phyloP scores from a whole-genome alignment of 2,329 filamentous ascomycete genomes.

The Ascocoryne sarcoides region DNA sequence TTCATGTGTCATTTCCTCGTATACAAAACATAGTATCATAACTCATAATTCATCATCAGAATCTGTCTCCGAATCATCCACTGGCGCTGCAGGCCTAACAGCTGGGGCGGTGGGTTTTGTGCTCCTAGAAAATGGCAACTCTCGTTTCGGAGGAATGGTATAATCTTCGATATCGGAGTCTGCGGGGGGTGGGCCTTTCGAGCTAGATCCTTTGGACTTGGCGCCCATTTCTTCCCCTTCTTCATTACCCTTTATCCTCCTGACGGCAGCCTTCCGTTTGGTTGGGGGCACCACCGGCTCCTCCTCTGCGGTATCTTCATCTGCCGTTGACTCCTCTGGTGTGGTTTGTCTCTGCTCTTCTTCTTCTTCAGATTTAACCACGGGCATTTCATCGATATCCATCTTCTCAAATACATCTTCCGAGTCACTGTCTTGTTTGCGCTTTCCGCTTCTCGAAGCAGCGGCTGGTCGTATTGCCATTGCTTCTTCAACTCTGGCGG shows the following conservation, averaged over 20 bases:
- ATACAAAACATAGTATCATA: no score
- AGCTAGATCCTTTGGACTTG: conserved; percentile 2
- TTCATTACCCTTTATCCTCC: conserved; percentile 2
- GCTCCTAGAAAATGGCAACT: conserved; percentile 18
- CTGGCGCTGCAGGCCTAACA: conserved; percentile 1
- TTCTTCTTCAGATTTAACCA: conserved; percentile 10
- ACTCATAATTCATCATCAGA: conserved; percentile 25
- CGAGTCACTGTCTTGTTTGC: conserved; percentile 38
- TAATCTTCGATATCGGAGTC: background rate
- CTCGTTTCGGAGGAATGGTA: conserved; percentile 14
- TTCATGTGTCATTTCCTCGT: no score
- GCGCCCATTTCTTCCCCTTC: background rate
- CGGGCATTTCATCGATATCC: conserved; percentile 36
- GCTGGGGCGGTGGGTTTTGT: conserved; percentile 5
- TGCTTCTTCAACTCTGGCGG: conserved; percentile 13
- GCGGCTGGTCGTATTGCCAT: conserved; percentile 10
- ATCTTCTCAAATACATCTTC: conserved; percentile 42
- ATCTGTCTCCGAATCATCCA: conserved; percentile 24
- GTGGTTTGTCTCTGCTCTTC: conserved; percentile 13
- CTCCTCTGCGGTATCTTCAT: conserved; percentile 20
- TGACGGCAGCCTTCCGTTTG: conserved; percentile 3
- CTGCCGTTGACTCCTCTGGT: conserved; percentile 12
- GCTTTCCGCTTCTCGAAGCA: conserved; percentile 39
- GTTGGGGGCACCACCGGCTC: conserved; percentile 6
- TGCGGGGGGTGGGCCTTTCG: background rate